phyloP scores from a whole-genome alignment of 805 yeast species.

The Metschnikowia matae region DNA sequence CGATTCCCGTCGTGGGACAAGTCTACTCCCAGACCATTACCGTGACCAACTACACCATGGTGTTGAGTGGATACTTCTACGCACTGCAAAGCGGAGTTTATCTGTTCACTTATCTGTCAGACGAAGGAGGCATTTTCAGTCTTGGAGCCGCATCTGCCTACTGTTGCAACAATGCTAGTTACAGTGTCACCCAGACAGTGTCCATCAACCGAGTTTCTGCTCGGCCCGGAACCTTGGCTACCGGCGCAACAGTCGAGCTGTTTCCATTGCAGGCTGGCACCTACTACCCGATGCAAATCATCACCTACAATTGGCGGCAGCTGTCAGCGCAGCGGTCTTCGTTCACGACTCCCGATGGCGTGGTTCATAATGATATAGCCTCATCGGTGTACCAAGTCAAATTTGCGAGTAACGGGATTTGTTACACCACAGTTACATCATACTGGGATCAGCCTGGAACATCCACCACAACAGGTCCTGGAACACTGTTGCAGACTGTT shows the following conservation, averaged over 20 bases:
- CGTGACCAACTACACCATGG: conserved; percentile 7
- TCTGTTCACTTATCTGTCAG: conserved; percentile 4
- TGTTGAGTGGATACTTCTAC: conserved; percentile 7
- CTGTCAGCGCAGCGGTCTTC: background rate
- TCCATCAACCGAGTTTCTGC: background rate
- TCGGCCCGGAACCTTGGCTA: background rate
- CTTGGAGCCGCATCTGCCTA: conserved; percentile 6
- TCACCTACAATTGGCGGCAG: conserved; percentile 1
- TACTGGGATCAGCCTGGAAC: conserved; percentile 1
- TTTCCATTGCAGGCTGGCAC: background rate
- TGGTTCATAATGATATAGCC: conserved; percentile 1
- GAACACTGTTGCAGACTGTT: background rate
- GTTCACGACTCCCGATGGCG: conserved; percentile 2
- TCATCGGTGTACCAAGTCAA: conserved; percentile 2
- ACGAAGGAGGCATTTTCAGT: conserved; percentile 8
- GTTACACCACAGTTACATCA: background rate
- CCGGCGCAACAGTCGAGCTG: background rate
- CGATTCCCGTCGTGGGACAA: background rate
- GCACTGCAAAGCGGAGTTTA: conserved; percentile 7
- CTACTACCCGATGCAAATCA: conserved; percentile 2
- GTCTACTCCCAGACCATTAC: conserved; percentile 4
- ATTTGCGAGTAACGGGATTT: background rate
- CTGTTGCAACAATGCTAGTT: conserved; percentile 2
- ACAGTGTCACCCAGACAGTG: background rate
- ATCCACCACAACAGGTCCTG: conserved; percentile 2